Evolutionary conservation across 2,329 filamentous ascomycete genomes (phyloP).

Genomic region (Penicillium sp.): DNA sequence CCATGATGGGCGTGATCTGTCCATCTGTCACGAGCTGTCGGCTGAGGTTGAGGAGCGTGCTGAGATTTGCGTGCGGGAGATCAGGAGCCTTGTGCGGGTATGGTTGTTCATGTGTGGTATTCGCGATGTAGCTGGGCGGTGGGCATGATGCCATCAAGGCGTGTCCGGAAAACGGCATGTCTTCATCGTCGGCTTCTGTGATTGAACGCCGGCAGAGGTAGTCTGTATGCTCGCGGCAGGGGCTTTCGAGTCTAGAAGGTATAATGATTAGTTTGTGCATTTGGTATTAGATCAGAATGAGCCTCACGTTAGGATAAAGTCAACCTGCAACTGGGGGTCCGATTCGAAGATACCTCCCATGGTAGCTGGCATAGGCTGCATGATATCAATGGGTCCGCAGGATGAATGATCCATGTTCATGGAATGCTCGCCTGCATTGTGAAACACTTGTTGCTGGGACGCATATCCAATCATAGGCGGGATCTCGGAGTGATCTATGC

Average conservation of each 20-base stretch:
- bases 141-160: conserved; percentile 91
- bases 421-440: conserved; percentile 24
- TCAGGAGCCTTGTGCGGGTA: conserved; percentile 76
- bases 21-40: conserved; percentile 78
- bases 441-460: conserved; percentile 24
- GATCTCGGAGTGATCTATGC: conserved; percentile 29
- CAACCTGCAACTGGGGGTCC: conserved; percentile 48
- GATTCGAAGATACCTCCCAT: conserved; percentile 44
- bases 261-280: conserved; percentile 1
- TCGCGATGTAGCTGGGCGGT: conserved; percentile 62
- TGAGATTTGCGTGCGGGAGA: conserved; percentile 70
- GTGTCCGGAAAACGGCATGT: conserved; percentile 71
- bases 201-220: conserved; percentile 79
- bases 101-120: conserved; percentile 51
- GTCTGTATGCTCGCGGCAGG: conserved; percentile 59
- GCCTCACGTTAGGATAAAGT: conserved; percentile 49
- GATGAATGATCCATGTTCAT: conserved; percentile 26
- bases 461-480: conserved; percentile 26
- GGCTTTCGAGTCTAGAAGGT: conserved; percentile 54
- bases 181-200: conserved; percentile 58
- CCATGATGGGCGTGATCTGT: conserved; percentile 87
- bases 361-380: conserved; percentile 9
- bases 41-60: conserved; percentile 81
- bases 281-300: background rate
- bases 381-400: conserved; percentile 11